Conservation (phyloP, 1,284 basidiomycete species). For the Trametes sp. region DNA sequence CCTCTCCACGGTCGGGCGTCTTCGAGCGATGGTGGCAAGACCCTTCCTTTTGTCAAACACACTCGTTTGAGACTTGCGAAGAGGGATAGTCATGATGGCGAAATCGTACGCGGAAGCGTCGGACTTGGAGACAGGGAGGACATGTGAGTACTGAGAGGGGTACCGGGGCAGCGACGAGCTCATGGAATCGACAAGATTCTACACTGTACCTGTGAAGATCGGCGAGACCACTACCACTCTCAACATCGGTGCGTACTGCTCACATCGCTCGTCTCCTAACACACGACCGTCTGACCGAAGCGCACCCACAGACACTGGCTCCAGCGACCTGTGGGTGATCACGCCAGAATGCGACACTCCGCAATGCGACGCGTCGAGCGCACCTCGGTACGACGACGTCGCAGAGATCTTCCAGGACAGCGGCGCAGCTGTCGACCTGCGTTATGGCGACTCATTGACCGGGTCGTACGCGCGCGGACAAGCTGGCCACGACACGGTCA, state of each 20-base stretch:
- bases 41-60: background rate
- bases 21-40: background rate
- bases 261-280: background rate
- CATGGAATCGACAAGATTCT: background rate
- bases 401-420: slow-evolving; percentile 32
- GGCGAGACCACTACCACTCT: background rate
- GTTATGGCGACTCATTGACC: slow-evolving; percentile 47
- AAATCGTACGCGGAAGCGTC: background rate
- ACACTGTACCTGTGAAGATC: background rate
- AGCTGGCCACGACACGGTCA: slow-evolving; percentile 44
- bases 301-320: slow-evolving; percentile 41
- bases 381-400: slow-evolving; percentile 34
- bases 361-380: slow-evolving; percentile 29
- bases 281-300: too few relatives aligned
- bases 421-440: slow-evolving; percentile 40
- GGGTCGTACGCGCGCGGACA: slow-evolving; percentile 47
- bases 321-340: slow-evolving; percentile 31
- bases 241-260: background rate
- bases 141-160: background rate
- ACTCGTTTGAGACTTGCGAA: background rate
- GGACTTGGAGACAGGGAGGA: background rate
- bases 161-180: background rate
- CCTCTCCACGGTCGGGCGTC: background rate
- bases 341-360: slow-evolving; percentile 29
- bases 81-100: background rate